Evolutionary conservation across 805 yeast species (phyloP).

Genomic region (Pichia kluyveri): DNA sequence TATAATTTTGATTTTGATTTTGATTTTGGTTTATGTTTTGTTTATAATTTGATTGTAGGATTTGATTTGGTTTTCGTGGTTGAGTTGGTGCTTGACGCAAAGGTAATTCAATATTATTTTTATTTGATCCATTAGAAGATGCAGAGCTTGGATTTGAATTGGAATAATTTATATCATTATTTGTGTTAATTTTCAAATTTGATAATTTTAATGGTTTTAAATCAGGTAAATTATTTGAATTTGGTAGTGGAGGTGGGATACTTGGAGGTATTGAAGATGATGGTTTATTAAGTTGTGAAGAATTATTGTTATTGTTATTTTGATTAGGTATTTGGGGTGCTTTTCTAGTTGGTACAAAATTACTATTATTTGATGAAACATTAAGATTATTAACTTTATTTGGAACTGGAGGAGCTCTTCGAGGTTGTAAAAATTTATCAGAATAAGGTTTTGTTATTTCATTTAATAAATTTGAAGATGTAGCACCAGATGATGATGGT

Average conservation of each 20-base stretch:
- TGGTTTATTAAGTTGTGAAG: not conserved
- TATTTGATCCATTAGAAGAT: not conserved
- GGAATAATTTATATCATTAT: not conserved
- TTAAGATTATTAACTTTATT: not conserved
- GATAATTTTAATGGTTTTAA: slow-evolving; percentile 1
- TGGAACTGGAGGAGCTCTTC: slow-evolving; percentile 29
- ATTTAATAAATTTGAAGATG: slow-evolving; percentile 11
- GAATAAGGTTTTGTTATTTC: slow-evolving; percentile 26
- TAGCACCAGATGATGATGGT: not conserved
- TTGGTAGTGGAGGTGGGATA: slow-evolving; percentile 2
- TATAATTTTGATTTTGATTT: not conserved
- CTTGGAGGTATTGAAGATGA: not conserved
- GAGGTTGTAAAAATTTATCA: slow-evolving; percentile 23
- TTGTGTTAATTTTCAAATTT: slow-evolving; percentile 1
- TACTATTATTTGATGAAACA: not conserved
- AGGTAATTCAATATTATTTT: slow-evolving; percentile 2
- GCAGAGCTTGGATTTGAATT: not conserved
- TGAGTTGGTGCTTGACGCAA: slow-evolving; percentile 6
- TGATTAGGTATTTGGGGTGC: slow-evolving; percentile 23
- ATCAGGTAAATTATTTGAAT: not conserved
- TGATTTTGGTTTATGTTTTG: no score
- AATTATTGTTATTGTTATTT: no score
- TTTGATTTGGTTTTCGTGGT: no score
- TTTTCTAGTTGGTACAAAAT: slow-evolving; percentile 30
- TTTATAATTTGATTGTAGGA: no score